Conservation (phyloP, 73 alveolate genomes). For the Uronychia binucleata region DNA sequence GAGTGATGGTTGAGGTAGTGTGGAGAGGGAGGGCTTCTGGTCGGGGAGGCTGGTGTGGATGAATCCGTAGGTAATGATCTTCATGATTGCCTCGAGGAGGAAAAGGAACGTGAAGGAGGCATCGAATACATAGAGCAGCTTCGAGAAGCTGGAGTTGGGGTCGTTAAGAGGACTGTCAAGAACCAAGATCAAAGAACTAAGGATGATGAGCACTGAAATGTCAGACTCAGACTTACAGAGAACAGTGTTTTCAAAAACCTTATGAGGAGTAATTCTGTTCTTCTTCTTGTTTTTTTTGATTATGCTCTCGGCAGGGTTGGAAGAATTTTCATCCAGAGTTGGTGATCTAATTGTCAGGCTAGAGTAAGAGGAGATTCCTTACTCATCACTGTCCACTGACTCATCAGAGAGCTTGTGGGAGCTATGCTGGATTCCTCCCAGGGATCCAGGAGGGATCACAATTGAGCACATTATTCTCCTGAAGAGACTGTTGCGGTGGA, state of each 20-base stretch:
- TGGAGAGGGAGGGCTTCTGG: background rate
- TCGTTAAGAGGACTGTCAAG: constrained; percentile 27
- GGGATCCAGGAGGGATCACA: background rate
- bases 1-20: background rate
- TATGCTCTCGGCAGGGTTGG: background rate
- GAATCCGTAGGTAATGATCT: constrained; percentile 34
- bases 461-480: background rate
- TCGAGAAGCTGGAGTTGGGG: constrained; percentile 10
- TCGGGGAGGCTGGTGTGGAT: background rate
- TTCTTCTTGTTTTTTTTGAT: background rate
- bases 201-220: constrained; percentile 4
- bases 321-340: background rate
- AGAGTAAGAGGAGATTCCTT: background rate
- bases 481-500: background rate
- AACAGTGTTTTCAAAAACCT: constrained; percentile 26
- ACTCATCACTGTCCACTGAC: background rate
- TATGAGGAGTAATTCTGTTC: constrained; percentile 2
- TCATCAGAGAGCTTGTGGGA: no score
- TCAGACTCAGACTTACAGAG: background rate
- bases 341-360: no score
- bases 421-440: background rate
- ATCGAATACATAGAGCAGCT: constrained; percentile 4
- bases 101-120: constrained; percentile 17
- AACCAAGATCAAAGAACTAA: constrained; percentile 9
- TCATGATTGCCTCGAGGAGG: constrained; percentile 28